Conservation (phyloP, 2,329 filamentous ascomycete genomes). For the Aureobasidium lini region DNA sequence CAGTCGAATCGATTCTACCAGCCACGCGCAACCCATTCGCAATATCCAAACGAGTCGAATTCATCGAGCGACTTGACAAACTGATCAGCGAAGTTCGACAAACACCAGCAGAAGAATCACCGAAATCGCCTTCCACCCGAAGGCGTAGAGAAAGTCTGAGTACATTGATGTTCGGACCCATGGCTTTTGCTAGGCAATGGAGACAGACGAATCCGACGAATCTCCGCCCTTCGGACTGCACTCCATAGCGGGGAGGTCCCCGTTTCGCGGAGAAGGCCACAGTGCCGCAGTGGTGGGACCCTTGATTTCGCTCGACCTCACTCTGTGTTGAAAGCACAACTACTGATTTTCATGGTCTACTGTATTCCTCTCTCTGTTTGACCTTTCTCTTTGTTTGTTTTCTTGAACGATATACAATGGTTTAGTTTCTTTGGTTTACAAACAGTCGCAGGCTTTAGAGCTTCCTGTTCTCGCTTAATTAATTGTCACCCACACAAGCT, state of each 20-base stretch:
- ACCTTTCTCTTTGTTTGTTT: neutral
- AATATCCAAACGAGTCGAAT: neutral
- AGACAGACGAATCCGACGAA: neutral
- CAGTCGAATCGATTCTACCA: constrained; percentile 4
- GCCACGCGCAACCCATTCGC: neutral
- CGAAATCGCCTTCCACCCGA: neutral
- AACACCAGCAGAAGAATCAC: neutral
- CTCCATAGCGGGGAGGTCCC: neutral
- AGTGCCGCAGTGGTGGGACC: neutral
- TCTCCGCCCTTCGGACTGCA: neutral
- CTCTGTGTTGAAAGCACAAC: neutral
- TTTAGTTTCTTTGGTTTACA: no score
- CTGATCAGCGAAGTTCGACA: neutral
- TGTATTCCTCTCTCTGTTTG: neutral
- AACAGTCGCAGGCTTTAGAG: no score
- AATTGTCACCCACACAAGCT: no score
- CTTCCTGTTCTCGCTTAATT: no score
- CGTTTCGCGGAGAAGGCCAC: neutral
- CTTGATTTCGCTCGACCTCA: neutral
- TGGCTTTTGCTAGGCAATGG: constrained; percentile 4
- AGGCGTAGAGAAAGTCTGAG: neutral
- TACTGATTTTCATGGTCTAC: neutral
- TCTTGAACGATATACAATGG: no score
- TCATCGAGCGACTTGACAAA: constrained; percentile 2
- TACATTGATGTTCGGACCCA: constrained; percentile 1